Evolutionary conservation across 108 stramenopile species (phyloP).

Genomic region (Mediolabrus comicus): DNA sequence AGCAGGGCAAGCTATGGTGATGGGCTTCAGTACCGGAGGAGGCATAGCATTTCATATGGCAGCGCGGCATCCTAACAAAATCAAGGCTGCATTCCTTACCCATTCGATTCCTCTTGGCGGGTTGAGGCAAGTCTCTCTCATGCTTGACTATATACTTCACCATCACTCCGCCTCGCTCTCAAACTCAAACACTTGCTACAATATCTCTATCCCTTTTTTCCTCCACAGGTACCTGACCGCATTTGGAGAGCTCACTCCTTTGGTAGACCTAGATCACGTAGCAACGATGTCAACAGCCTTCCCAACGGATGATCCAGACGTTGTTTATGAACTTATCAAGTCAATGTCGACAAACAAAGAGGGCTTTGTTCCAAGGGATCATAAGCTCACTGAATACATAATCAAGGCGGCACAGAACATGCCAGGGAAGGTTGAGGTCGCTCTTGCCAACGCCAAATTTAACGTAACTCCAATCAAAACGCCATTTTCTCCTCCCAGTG

Average conservation of each 20-base stretch:
- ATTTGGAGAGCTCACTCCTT: not conserved
- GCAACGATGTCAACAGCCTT: not conserved
- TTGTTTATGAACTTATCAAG: constrained; percentile 15
- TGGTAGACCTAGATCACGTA: not conserved
- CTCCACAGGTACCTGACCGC: not conserved
- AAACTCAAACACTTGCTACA: too few species aligned
- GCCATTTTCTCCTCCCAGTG: constrained; percentile 7
- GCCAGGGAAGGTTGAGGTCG: constrained; percentile 10
- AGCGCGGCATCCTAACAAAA: constrained; percentile 11
- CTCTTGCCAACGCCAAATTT: constrained; percentile 19
- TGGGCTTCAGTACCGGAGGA: constrained; percentile 25
- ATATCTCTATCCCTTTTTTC: too few species aligned
- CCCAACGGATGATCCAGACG: constrained; percentile 5
- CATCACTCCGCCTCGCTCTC: too few species aligned
- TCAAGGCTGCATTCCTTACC: constrained; percentile 25
- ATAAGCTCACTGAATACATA: constrained; percentile 5
- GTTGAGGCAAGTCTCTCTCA: too few species aligned
- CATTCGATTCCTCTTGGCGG: constrained; percentile 28
- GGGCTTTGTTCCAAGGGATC: constrained; percentile 2
- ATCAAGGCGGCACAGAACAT: constrained; percentile 13
- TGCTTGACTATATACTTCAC: too few species aligned
- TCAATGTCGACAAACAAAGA: constrained; percentile 16
- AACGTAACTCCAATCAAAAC: constrained; percentile 34
- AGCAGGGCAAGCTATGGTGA: constrained; percentile 9
- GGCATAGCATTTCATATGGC: constrained; percentile 30